phyloP scores from a whole-genome alignment of 805 yeast genomes.

The Komagataella pastoris region DNA sequence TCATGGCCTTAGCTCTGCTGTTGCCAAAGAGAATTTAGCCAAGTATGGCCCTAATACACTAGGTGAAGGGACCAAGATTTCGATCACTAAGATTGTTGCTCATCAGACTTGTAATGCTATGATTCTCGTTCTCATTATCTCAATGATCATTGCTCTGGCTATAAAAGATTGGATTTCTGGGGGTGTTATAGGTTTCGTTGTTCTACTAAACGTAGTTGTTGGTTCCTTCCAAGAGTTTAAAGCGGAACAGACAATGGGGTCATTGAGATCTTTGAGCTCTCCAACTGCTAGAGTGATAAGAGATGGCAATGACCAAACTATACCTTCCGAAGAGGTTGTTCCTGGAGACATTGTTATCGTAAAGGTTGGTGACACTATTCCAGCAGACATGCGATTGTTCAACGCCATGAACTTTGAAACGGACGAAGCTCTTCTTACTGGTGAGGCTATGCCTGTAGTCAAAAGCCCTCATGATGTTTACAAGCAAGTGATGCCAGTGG shows the following conservation, averaged over 20 bases:
- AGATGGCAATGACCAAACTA: slow-evolving; percentile 39
- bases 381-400: slow-evolving; percentile 57
- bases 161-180: slow-evolving; percentile 74
- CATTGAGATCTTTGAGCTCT: slow-evolving; percentile 50
- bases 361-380: slow-evolving; percentile 62
- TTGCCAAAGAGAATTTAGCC: slow-evolving; percentile 15
- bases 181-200: slow-evolving; percentile 64
- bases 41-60: slow-evolving; percentile 45
- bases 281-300: slow-evolving; percentile 61
- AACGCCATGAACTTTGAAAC: slow-evolving; percentile 54
- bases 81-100: slow-evolving; percentile 38
- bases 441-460: slow-evolving; percentile 70
- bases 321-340: slow-evolving; percentile 52
- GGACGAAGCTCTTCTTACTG: slow-evolving; percentile 82
- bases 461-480: slow-evolving; percentile 34
- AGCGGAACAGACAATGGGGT: slow-evolving; percentile 73
- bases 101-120: slow-evolving; percentile 69
- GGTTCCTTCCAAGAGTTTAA: slow-evolving; percentile 61
- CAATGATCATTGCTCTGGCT: slow-evolving; percentile 60
- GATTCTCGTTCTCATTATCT: slow-evolving; percentile 58
- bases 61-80: slow-evolving; percentile 45
- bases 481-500: slow-evolving; percentile 38
- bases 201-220: slow-evolving; percentile 45
- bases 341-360: slow-evolving; percentile 61
- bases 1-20: slow-evolving; percentile 30